Evolutionary conservation across 768 basidiomycete species (phyloP).

Genomic region (Dentipellis sp.): DNA sequence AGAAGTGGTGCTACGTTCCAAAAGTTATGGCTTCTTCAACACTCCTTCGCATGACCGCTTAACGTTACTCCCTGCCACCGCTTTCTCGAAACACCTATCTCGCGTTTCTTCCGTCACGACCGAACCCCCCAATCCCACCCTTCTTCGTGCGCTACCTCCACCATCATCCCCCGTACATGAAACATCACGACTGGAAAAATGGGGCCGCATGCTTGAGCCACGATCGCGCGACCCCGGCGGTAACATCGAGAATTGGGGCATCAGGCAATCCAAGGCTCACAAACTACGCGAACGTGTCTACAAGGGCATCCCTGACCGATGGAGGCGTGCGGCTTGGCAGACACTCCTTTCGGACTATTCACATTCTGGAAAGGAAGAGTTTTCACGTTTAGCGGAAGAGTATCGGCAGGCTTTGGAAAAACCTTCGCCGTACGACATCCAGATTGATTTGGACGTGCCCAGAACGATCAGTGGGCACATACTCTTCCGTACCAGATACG

Average conservation of each 20-base stretch:
- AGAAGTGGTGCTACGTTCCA: background rate
- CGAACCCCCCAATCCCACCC: constrained; percentile 35
- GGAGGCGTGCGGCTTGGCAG: constrained; percentile 91
- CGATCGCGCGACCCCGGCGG: constrained; percentile 62
- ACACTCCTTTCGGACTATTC: constrained; percentile 56
- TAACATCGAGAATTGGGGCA: constrained; percentile 65
- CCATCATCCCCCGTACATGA: constrained; percentile 50
- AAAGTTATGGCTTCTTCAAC: constrained; percentile 88
- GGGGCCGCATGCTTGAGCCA: constrained; percentile 85
- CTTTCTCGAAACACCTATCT: constrained; percentile 51
- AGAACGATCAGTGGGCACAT: constrained; percentile 93
- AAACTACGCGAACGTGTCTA: constrained; percentile 73
- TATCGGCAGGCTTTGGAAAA: constrained; percentile 63
- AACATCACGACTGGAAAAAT: constrained; percentile 72
- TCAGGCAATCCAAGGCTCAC: constrained; percentile 53
- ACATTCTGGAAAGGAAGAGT: constrained; percentile 33
- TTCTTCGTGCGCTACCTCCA: constrained; percentile 36
- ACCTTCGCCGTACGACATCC: constrained; percentile 86
- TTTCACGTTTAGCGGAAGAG: constrained; percentile 33
- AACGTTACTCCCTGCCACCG: constrained; percentile 54
- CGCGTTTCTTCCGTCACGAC: constrained; percentile 26
- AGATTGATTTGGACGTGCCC: constrained; percentile 97
- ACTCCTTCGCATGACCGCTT: constrained; percentile 78
- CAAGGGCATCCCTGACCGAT: constrained; percentile 96
- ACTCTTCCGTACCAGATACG: constrained; percentile 92